These are phyloP conservation scores for Penium margaritaceum DNA, from an alignment of 139 green algal genomes.

Conservation along the genomic window DNA sequence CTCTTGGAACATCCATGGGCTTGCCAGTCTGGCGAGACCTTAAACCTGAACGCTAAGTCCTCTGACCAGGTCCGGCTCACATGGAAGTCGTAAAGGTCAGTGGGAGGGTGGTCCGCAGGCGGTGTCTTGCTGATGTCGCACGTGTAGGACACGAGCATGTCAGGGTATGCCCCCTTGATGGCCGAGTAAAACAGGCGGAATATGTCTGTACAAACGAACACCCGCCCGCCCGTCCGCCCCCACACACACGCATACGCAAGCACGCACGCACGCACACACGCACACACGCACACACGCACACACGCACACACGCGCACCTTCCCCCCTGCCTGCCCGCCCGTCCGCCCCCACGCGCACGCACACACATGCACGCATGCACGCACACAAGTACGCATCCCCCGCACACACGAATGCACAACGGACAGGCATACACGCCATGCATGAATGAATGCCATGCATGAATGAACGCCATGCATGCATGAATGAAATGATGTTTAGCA, in stretches of 20 bases:
- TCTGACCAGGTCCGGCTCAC: conserved; percentile 18
- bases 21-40: too few species aligned
- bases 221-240: too few species aligned
- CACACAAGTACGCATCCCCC: not conserved
- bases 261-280: too few species aligned
- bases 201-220: conserved; percentile 28
- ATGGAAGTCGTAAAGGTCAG: conserved; percentile 46
- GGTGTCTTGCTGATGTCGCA: conserved; percentile 20
- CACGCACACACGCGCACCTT: not conserved
- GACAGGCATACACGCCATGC: too few species aligned
- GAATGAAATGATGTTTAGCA: too few species aligned
- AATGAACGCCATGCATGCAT: too few species aligned
- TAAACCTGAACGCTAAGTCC: too few species aligned
- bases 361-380: not conserved
- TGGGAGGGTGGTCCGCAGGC: conserved; percentile 26
- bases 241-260: too few species aligned
- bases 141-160: conserved; percentile 37
- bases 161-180: conserved; percentile 31
- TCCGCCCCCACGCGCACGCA: not conserved
- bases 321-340: not conserved
- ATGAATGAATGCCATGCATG: too few species aligned
- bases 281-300: not conserved
- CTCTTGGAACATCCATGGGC: too few species aligned
- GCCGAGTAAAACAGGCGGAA: conserved; percentile 35
- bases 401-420: not conserved